A percentile compares a stretch with the other conserved stretches of the same genome.
Conservation (phyloP, 371 early-diverging fungal species). For the Mortierella sp. region DNA sequence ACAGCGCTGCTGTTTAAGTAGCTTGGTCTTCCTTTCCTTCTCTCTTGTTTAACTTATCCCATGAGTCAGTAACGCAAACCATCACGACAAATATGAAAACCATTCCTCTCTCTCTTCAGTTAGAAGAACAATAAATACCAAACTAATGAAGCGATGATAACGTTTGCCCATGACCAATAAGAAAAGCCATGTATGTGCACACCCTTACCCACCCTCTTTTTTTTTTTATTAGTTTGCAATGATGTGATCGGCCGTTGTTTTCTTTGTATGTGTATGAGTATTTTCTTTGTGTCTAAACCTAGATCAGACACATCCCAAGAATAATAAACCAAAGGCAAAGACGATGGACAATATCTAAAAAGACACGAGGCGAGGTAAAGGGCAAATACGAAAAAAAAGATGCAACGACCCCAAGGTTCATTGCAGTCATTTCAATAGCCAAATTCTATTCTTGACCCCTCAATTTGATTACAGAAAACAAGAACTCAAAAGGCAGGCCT, state of each 20-base stretch:
- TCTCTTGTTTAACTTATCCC: neutral
- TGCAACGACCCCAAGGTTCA: neutral
- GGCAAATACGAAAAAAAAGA: neutral
- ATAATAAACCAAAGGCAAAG: too few species aligned
- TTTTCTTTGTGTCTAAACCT: neutral
- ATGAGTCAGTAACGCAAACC: neutral
- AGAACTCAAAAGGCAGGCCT: neutral
- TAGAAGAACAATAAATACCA: neutral
- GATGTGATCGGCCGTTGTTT: neutral
- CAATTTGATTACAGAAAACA: too few species aligned
- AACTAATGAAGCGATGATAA: neutral
- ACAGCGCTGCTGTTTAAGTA: conserved; percentile 30
- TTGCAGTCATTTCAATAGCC: neutral
- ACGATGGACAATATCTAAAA: too few species aligned
- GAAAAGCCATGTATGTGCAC: too few species aligned
- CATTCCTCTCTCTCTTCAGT: neutral
- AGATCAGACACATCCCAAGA: neutral
- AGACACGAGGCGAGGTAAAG: too few species aligned
- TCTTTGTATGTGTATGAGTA: neutral
- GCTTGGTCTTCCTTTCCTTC: neutral
- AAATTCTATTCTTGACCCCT: neutral
- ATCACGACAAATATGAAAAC: neutral
- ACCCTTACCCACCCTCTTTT: neutral
- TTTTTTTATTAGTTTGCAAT: neutral
- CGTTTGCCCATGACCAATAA: too few species aligned